Conservation (phyloP, 148 eudicot genomes). For the Camellia lanceoleosa region DNA sequence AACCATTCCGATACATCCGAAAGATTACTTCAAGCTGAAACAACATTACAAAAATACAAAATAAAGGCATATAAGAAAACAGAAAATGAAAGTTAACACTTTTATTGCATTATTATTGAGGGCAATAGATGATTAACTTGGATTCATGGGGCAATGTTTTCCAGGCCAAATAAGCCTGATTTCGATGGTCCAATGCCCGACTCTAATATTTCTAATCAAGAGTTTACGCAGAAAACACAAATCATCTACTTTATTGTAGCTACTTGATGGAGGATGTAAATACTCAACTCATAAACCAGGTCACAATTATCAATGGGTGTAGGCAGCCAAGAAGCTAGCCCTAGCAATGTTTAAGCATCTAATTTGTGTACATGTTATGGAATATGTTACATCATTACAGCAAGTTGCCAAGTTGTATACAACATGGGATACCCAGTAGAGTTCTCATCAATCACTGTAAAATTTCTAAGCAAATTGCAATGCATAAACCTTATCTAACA, state of each 20-base stretch:
- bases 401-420: neutral
- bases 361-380: neutral
- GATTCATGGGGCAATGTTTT: neutral
- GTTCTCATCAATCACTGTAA: neutral
- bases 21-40: neutral
- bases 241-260: neutral
- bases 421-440: slow-evolving; percentile 3
- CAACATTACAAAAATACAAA: neutral
- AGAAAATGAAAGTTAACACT: slow-evolving; percentile 1
- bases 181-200: neutral
- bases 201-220: neutral
- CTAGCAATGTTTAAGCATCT: neutral
- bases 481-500: too few species aligned
- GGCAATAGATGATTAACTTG: neutral
- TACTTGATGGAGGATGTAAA: slow-evolving; percentile 1
- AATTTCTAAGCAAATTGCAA: too few species aligned
- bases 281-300: slow-evolving; percentile 6
- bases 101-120: neutral
- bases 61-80: neutral
- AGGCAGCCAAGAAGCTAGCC: neutral
- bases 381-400: neutral
- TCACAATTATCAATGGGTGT: neutral
- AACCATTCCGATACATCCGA: neutral
- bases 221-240: neutral
- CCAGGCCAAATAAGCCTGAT: neutral